These are phyloP conservation scores for Fragaria vesca DNA, from an alignment of 306 rosid species.

Conservation along the genomic window DNA sequence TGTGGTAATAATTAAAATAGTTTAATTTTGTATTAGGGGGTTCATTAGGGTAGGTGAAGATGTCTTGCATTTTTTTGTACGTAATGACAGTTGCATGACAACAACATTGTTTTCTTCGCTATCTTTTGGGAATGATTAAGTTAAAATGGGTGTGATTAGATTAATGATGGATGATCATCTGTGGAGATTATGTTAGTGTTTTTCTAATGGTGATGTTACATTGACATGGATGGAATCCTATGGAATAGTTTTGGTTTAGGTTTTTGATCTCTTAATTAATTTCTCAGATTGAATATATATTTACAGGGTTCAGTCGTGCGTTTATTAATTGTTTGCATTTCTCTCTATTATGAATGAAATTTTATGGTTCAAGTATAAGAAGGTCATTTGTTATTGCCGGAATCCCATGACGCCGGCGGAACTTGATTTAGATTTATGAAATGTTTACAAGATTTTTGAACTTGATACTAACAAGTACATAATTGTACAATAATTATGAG, in stretches of 20 bases:
- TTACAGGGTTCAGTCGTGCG: no score
- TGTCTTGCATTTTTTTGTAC: constrained; percentile 30
- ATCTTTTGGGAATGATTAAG: constrained; percentile 25
- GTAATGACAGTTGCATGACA: constrained; percentile 41
- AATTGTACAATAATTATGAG: no score
- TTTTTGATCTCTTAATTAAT: no score
- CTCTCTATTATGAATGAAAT: no score
- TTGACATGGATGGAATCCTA: constrained; percentile 26
- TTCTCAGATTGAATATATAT: no score
- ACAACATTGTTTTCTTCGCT: constrained; percentile 51
- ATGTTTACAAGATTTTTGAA: no score
- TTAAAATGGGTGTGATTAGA: constrained; percentile 7
- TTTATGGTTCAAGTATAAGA: no score
- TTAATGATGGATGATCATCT: constrained; percentile 14
- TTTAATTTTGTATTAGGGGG: constrained; percentile 16
- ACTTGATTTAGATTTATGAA: no score
- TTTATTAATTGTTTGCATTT: no score
- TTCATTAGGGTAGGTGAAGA: constrained; percentile 37
- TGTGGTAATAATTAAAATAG: constrained; percentile 3
- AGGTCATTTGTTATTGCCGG: no score
- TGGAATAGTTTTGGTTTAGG: neutral
- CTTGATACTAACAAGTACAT: no score
- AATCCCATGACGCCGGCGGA: no score
- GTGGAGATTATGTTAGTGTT: constrained; percentile 15
- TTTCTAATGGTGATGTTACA: constrained; percentile 1